Percentiles rank a stretch among this genome's conserved stretches.
These are phyloP conservation scores for Kazachstania sp. DNA, from an alignment of 1,139 yeast species.

Conservation along the genomic window DNA sequence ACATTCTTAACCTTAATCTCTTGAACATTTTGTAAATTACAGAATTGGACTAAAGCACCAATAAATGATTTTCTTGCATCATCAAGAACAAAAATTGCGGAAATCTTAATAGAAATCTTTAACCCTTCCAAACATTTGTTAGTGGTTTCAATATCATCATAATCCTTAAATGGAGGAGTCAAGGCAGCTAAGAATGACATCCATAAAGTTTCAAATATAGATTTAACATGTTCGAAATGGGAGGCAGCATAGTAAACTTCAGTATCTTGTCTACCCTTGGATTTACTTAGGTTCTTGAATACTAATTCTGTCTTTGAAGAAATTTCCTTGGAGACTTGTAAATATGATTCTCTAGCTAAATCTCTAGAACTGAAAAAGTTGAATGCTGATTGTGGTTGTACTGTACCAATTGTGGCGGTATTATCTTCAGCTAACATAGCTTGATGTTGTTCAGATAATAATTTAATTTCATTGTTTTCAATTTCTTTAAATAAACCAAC, in stretches of 20 bases:
- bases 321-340: slow-evolving; percentile 88
- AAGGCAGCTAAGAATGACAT: slow-evolving; percentile 93
- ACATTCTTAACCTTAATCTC: slow-evolving; percentile 77
- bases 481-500: slow-evolving; percentile 68
- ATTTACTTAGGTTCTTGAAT: slow-evolving; percentile 59
- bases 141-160: slow-evolving; percentile 71
- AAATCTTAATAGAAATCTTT: slow-evolving; percentile 68
- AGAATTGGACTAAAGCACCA: slow-evolving; percentile 82
- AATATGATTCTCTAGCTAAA: slow-evolving; percentile 73
- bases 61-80: slow-evolving; percentile 84
- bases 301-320: slow-evolving; percentile 80
- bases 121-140: slow-evolving; percentile 75
- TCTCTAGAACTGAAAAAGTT: slow-evolving; percentile 73
- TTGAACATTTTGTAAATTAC: slow-evolving; percentile 68
- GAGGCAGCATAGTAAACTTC: slow-evolving; percentile 47
- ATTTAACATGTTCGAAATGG: slow-evolving; percentile 82
- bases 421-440: slow-evolving; percentile 67
- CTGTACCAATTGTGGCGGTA: slow-evolving; percentile 31
- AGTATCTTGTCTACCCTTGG: slow-evolving; percentile 29
- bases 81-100: slow-evolving; percentile 76
- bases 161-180: slow-evolving; percentile 86
- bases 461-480: slow-evolving; percentile 71
- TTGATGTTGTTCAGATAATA: slow-evolving; percentile 90
- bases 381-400: slow-evolving; percentile 37
- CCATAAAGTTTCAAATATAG: slow-evolving; percentile 93